Conservation (phyloP, 208 protist species). For the Histomonas meleagridis region DNA sequence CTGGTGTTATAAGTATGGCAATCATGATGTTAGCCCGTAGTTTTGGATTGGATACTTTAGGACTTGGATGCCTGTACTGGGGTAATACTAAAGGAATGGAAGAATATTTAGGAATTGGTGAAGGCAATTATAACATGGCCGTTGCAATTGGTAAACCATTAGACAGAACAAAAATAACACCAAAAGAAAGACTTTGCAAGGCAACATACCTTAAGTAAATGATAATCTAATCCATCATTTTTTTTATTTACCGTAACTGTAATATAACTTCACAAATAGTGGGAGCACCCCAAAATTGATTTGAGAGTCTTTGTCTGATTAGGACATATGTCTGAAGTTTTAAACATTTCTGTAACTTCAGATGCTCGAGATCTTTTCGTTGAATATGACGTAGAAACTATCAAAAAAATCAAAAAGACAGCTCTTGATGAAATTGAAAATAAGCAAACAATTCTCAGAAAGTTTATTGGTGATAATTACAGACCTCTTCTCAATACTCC, state of each 20-base stretch:
- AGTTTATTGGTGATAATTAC: constrained; percentile 36
- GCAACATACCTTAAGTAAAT: no score
- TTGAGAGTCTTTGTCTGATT: background rate
- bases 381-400: background rate
- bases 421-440: background rate
- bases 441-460: background rate
- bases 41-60: background rate
- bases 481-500: background rate
- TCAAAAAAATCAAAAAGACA: background rate
- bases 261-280: no score
- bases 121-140: no score
- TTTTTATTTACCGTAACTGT: no score
- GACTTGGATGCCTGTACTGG: no score
- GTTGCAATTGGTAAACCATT: no score
- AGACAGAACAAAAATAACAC: no score
- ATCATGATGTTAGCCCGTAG: background rate
- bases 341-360: background rate
- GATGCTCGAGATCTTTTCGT: background rate
- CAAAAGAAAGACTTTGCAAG: no score
- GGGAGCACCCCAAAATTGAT: no score
- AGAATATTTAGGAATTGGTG: no score
- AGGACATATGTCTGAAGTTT: background rate
- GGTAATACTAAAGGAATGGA: no score
- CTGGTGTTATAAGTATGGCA: background rate
- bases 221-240: no score